Base-by-base conservation (phyloP, 2,329 filamentous ascomycete genomes). In the Amylocarpus encephaloides region DNA sequence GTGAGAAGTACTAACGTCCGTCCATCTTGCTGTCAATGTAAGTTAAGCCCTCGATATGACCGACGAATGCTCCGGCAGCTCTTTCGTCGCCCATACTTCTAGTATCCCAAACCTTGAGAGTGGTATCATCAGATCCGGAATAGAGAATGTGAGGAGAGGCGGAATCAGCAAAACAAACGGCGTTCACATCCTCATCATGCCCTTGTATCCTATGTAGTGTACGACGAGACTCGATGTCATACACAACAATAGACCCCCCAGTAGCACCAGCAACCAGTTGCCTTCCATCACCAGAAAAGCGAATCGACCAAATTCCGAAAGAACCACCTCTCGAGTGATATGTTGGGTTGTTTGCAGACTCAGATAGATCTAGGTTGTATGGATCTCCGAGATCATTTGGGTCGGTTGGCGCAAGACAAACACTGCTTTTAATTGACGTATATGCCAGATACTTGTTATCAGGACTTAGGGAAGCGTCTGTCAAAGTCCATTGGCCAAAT, bases 51-150 rank as follows among this genome's bases (percentile, higher is more conserved):
- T 85, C 80, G 47, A 79, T 75, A 59, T 86, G 82, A 2, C 82
- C 82, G 19, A 84, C 73, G 55, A 86, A 85, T 1, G 79, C 81
- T 10, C 81, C 82, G 0, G 79, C 81, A 51, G 81, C 77, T 29
- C 92, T 80, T 2, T 83, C 82, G 62, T 95, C 89, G 36, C 87
- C 88, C 75, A 97, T 92, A 68, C 86, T 92, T 71, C 93, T 80
- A 43, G 92, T 80, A 64, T 98, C 93, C 93, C 93, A 98, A 2
- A 98, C 89, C 64, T 95, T 95, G 62, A 97, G 79, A 0, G 89
- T 94, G 2, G 87, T 85, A 64, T 98, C 93, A 64, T 98, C 93
- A 0, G 90, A 95, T 16, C 93, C 93, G 0, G 91, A 96, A 70
- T 96, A 97, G 2, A 98, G 75, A 53, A 97, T 92, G 65, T 98